Percentiles rank a stretch among this genome's conserved stretches.
phyloP scores from a whole-genome alignment of 768 basidiomycete species.

The Kwoniella dejecticola region DNA sequence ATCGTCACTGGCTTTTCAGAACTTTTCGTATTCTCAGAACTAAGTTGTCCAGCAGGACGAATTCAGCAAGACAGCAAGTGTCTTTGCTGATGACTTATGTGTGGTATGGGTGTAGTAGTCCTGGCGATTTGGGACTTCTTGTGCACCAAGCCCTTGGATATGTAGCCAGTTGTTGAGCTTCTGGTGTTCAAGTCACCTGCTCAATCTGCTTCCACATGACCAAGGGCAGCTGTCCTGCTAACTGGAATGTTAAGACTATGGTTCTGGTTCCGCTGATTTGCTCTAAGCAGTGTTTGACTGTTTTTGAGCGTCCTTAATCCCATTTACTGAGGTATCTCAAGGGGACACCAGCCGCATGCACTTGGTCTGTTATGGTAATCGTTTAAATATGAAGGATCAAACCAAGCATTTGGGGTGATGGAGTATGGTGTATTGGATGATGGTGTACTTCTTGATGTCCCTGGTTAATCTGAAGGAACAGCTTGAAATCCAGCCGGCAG shows the following conservation, averaged over 20 bases:
- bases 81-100: too few relatives aligned
- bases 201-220: too few relatives aligned
- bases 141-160: too few relatives aligned
- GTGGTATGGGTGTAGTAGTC: too few relatives aligned
- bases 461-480: not conserved
- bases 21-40: too few relatives aligned
- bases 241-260: conserved; percentile 16
- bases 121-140: too few relatives aligned
- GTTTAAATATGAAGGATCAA: conserved; percentile 24
- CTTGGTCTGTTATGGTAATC: conserved; percentile 11
- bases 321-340: conserved; percentile 22
- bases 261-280: conserved; percentile 35
- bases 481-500: conserved; percentile 9
- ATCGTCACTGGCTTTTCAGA: too few relatives aligned
- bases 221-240: too few relatives aligned
- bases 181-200: too few relatives aligned
- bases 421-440: conserved; percentile 1
- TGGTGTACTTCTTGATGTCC: conserved; percentile 9
- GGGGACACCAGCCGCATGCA: conserved; percentile 5
- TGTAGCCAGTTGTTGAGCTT: too few relatives aligned
- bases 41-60: too few relatives aligned
- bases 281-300: conserved; percentile 25
- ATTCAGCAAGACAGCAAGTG: too few relatives aligned
- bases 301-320: conserved; percentile 24
- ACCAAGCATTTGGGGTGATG: conserved; percentile 14